Conservation (phyloP, 148 eudicot genomes). For the Simmondsia chinensis region DNA sequence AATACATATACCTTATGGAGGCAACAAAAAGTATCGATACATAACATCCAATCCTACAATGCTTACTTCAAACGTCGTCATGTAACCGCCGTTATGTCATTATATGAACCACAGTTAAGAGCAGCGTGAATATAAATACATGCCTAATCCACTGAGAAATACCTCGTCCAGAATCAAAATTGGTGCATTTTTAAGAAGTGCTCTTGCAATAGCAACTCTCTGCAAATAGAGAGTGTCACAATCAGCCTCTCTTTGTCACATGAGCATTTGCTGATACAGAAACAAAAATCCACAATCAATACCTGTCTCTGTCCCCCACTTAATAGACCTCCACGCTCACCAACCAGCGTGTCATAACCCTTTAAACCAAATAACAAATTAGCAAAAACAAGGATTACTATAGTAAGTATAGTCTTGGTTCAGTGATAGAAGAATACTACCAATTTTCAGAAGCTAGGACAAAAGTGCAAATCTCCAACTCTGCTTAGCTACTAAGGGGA, state of each 20-base stretch:
- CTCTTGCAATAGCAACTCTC: conserved; percentile 96
- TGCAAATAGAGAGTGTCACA: conserved; percentile 22
- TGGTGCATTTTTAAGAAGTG: conserved; percentile 91
- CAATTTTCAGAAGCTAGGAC: no score
- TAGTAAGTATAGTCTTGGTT: not conserved
- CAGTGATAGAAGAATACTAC: no score
- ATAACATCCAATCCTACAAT: no score
- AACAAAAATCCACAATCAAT: conserved; percentile 4
- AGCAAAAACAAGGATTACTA: conserved; percentile 2
- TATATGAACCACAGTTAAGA: no score
- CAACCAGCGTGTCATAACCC: conserved; percentile 98
- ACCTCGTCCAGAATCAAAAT: conserved; percentile 96
- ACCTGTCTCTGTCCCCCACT: conserved; percentile 99
- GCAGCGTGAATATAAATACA: no score
- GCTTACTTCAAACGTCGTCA: no score
- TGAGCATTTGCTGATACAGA: not conserved
- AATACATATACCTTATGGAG: no score
- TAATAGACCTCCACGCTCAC: conserved; percentile 92
- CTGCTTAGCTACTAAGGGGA: no score
- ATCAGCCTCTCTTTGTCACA: conserved; percentile 7
- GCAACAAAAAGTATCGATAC: no score
- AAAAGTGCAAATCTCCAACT: no score
- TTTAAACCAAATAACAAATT: conserved; percentile 17
- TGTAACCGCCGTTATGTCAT: no score
- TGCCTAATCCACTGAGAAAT: conserved; percentile 5